These are phyloP conservation scores for Pilatotrama ljubarskyi DNA, from an alignment of 768 basidiomycete genomes.

Conservation along the genomic window DNA sequence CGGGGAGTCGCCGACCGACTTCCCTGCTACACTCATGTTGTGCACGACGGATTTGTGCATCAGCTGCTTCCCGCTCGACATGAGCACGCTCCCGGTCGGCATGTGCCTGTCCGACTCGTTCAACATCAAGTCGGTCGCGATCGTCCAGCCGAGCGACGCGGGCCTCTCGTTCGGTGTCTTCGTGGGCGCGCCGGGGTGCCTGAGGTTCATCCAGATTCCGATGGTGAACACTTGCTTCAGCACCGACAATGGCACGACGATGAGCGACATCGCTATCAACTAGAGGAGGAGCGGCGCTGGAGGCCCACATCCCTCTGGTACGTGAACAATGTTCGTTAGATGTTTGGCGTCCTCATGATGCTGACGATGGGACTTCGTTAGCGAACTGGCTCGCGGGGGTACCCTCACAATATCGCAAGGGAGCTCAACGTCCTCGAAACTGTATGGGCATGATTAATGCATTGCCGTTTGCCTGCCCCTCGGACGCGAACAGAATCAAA, in stretches of 20 bases:
- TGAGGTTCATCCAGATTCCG: constrained; percentile 1
- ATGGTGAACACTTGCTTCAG: constrained; percentile 6
- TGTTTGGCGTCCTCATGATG: too few species aligned
- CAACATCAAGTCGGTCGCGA: constrained; percentile 31
- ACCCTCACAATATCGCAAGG: too few species aligned
- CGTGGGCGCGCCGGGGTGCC: neutral
- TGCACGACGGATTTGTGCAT: constrained; percentile 5
- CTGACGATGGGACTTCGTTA: too few species aligned
- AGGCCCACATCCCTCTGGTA: too few species aligned
- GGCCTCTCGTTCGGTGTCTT: constrained; percentile 8
- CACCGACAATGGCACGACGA: neutral
- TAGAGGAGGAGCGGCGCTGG: neutral
- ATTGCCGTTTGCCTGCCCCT: too few species aligned
- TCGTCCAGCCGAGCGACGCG: constrained; percentile 6
- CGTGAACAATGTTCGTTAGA: too few species aligned
- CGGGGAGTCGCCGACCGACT: neutral
- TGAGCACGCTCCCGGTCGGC: constrained; percentile 5
- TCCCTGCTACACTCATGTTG: neutral
- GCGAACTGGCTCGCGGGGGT: too few species aligned
- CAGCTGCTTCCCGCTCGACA: constrained; percentile 5
- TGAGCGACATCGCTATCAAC: constrained; percentile 2
- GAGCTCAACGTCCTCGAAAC: too few species aligned
- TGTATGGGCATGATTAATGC: too few species aligned
- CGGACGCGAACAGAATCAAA: too few species aligned
- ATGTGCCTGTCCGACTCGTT: neutral